Base-by-base conservation (phyloP, 2,329 filamentous ascomycete genomes). In the Cryphonectria naterciae region DNA sequence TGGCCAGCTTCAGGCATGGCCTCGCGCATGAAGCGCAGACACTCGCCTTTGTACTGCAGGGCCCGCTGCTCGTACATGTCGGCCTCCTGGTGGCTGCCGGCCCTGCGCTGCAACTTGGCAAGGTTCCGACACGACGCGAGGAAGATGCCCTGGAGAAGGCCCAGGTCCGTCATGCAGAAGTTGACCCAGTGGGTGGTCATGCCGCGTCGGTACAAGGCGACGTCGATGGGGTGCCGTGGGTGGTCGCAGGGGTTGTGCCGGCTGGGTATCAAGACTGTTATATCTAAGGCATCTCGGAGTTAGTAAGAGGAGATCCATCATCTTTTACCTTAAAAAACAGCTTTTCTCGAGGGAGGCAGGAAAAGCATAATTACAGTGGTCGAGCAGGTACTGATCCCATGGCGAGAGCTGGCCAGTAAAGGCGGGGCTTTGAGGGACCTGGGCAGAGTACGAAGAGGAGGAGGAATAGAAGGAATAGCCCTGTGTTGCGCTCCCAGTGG, bases 131-230 rank as follows among this genome's bases (percentile, higher is more conserved):
- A 69, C 15, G 70, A 66, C 3, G 56, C 62, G 1, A 66, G 28
- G 1, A 69, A 56, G 2, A 69, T 11, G 1, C 67, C 70, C 13
- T 71, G 67, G 8, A 69, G 17, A 11, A 71, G 67, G 1, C 70
- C 70, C 5, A 2, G n/a, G 43, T 71, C 70, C 3, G 67, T 69
- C 13, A 69, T 22, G 46, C 70, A 71, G 25, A 71, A 64, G 43
- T 4, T n/a, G 10, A 64, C 28, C 67, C 67, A 67, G 6, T 69
- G 19, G 28, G 19, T 37, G 0, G 49, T 41, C 62, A 69, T 69
- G 43, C 67, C 63, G 6, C 61, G 43, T 8, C 56, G 61, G 54
- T 69, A 71, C 1, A 4, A 13, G 3, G 43, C 25, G 11, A 67
- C 49, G 19, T 71, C 63, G 22, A 71, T 58, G 15, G 37, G n/a